Evolutionary conservation across 2,329 filamentous ascomycete genomes (phyloP), one percentile per base, ranked within the genome.

Genomic region (Fusarium hainanense): DNA sequence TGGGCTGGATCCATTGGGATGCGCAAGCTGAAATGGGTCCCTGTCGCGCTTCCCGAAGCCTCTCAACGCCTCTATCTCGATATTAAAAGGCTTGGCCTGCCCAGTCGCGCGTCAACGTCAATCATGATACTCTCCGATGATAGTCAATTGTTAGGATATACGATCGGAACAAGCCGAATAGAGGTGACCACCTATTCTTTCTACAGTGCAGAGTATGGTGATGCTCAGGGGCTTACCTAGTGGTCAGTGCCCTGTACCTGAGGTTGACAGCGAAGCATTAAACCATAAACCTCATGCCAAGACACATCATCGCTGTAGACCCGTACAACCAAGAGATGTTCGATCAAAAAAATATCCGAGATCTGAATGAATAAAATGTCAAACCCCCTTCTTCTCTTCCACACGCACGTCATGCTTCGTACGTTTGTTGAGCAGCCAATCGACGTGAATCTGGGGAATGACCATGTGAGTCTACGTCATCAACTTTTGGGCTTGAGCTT

Each of bases 401-500:
- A 32, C 54, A 54, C 47, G 46, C 58, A 72, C 67, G 69, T 71
- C 69, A 72, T 68, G 51, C 32, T 54, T 67, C 44, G 40, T 62
- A 42, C 18, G 44, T 51, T 58, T 51, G 46, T 57, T 48, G 42
- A 65, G 59, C 30, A 69, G 65, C 70, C 70, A 73, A 73, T 73
- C 68, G 54, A 66, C 11, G n/a, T 20, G 42, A 54, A 51, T 58
- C 52, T 50, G 44, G 32, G 32, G 59, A 47, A 58, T 66, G 44
- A 57, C 58, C 61, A 72, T 74, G 72, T 72, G 72, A 75, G 72
- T 67, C 72, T 61, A 74, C 72, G 72, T 74, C 72, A 74, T 74
- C 70, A 63, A 62, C 66, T 66, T 48, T 56, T 51, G 30, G 27
- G 48, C 43, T 43, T 58, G 51, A 57, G 62, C 59, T 64, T 59